These are phyloP conservation scores for Boletus eberwhitei DNA, from an alignment of 768 basidiomycete species.

Conservation along the genomic window DNA sequence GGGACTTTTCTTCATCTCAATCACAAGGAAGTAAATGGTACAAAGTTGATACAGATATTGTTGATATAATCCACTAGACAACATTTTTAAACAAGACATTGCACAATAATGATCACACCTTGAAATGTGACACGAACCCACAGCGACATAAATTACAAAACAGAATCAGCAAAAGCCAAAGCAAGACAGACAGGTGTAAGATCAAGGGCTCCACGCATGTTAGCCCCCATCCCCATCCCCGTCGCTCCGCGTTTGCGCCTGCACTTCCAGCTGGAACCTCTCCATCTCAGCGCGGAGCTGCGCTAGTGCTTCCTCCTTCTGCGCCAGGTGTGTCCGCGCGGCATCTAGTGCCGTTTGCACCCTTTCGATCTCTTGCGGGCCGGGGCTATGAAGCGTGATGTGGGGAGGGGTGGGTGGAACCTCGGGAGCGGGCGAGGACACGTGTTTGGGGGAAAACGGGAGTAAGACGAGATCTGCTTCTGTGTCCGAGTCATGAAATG, in stretches of 20 bases:
- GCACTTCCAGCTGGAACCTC: constrained; percentile 12
- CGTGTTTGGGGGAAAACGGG: constrained; percentile 17
- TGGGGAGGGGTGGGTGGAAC: neutral
- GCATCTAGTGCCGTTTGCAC: constrained; percentile 20
- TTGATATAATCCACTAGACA: too few relatives aligned
- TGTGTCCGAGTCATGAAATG: neutral
- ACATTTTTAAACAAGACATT: too few relatives aligned
- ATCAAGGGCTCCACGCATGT: neutral
- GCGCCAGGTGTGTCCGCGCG: constrained; percentile 18
- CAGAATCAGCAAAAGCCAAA: neutral
- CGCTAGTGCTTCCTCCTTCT: constrained; percentile 23
- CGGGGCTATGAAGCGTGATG: constrained; percentile 3
- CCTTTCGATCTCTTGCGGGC: constrained; percentile 16
- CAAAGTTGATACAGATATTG: too few relatives aligned
- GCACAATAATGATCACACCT: too few relatives aligned
- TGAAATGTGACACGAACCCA: too few relatives aligned
- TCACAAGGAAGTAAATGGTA: too few relatives aligned
- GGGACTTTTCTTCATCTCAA: too few relatives aligned
- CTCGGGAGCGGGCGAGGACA: constrained; percentile 15
- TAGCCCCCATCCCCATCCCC: neutral
- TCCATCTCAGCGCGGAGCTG: constrained; percentile 24
- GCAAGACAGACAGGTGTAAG: neutral
- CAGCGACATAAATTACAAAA: neutral
- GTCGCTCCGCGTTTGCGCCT: neutral
- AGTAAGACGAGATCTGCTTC: constrained; percentile 18